Base-by-base conservation (phyloP, 1,139 yeast genomes). In the Scheffersomyces segobiensis region DNA sequence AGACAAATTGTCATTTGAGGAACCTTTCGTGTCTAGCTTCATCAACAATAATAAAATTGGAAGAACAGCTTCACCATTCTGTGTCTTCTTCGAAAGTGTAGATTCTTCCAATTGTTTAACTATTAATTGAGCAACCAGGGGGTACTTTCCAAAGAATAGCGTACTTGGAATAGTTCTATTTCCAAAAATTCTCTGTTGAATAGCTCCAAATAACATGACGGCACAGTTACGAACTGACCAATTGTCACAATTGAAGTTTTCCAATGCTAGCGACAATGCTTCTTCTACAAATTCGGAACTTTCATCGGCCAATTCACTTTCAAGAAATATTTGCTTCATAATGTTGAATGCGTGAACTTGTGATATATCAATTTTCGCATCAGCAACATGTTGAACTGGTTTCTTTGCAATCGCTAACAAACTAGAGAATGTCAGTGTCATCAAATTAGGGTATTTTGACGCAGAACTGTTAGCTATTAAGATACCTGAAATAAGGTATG, bases 151-250 rank as follows among this genome's bases (percentile, higher is more conserved):
- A 69, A 93, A 93, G 67, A 93, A 92, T 19, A 88, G 56, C 22
- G 59, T 62, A 5, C 55, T 55, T 6, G 61, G 52, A 12, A 74
- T 67, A 54, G 76, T 76, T 49, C 80, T 80, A 17, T 86, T 84
- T 3, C 96, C 96, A 73, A 93, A 93, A 4, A 95, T 68, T 61
- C 96, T 82, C 60, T 87, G 87, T 67, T 91, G 95, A 52, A 93
- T 72, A 0, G 97, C 87, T 1, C 96, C 88, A 70, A 93, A 95
- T 50, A 95, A 79, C 98, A 95, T 95, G 39, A 93, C 89, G 0
- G 97, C 92, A 71, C 98, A 91, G 71, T 95, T 95, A 66, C 97
- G 80, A 46, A 95, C 82, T 0, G 97, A 87, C 98, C 98, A 93
- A 46, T 86, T 79, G 0, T 80, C 76, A 3, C 91, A 85, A 1